These are phyloP conservation scores for Euphrasia confusa DNA, from an alignment of 257 asterid species.

Conservation along the genomic window DNA sequence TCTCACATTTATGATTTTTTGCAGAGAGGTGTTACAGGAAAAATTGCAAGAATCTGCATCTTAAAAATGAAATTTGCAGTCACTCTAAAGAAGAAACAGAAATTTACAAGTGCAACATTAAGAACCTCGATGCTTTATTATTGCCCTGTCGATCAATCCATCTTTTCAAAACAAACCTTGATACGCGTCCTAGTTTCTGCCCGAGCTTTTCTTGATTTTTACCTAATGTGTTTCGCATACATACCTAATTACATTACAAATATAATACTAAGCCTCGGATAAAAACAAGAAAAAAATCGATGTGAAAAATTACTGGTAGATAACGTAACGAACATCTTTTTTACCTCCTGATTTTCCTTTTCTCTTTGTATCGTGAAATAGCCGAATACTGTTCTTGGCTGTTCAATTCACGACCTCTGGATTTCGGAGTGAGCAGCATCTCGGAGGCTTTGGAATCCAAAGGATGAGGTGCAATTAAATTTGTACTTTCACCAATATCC, in stretches of 20 bases:
- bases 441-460: conserved; percentile 33
- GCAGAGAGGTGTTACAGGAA: too few species aligned
- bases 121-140: too few species aligned
- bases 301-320: too few species aligned
- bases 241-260: conserved; percentile 36
- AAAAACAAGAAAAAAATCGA: too few species aligned
- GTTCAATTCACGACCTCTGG: conserved; percentile 45
- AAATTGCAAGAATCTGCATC: too few species aligned
- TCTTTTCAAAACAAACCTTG: conserved; percentile 93
- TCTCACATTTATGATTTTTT: too few species aligned
- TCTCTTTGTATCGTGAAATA: conserved; percentile 81
- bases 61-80: too few species aligned
- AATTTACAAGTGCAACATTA: too few species aligned
- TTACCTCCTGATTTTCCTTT: conserved; percentile 89
- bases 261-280: background rate
- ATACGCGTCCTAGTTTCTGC: conserved; percentile 84
- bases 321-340: too few species aligned
- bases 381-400: conserved; percentile 81
- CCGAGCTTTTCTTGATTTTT: conserved; percentile 78
- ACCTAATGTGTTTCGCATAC: conserved; percentile 84
- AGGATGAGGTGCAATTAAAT: conserved; percentile 21
- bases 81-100: too few species aligned
- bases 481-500: conserved; percentile 39
- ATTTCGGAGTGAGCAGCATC: conserved; percentile 26
- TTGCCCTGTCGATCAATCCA: too few species aligned